These are phyloP conservation scores for Ascoidea tarda DNA, from an alignment of 805 yeast genomes.

Conservation along the genomic window DNA sequence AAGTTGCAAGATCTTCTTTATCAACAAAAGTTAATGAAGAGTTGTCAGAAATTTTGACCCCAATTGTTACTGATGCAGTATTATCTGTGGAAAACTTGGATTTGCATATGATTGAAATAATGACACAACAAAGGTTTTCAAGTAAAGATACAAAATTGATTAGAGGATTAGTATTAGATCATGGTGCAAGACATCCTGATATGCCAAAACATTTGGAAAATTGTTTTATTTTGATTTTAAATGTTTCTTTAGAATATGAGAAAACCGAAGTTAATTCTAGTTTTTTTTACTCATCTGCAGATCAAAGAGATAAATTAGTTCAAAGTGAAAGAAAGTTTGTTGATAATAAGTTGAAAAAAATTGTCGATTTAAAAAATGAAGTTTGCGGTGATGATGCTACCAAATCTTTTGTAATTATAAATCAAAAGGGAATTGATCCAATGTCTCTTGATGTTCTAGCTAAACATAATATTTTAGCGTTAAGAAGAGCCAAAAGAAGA, in stretches of 20 bases:
- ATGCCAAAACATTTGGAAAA: slow-evolving; percentile 86
- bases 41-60: slow-evolving; percentile 69
- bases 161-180: slow-evolving; percentile 87
- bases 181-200: slow-evolving; percentile 98
- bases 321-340: slow-evolving; percentile 89
- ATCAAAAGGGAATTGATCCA: slow-evolving; percentile 98
- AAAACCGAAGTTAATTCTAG: slow-evolving; percentile 96
- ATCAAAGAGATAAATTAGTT: slow-evolving; percentile 90
- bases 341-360: slow-evolving; percentile 82
- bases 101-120: slow-evolving; percentile 94
- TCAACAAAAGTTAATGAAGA: slow-evolving; percentile 75
- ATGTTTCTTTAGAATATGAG: slow-evolving; percentile 92
- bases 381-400: slow-evolving; percentile 68
- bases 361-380: slow-evolving; percentile 83
- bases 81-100: slow-evolving; percentile 66
- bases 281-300: slow-evolving; percentile 87
- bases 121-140: slow-evolving; percentile 92
- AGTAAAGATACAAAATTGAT: slow-evolving; percentile 74
- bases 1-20: slow-evolving; percentile 83
- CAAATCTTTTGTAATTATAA: slow-evolving; percentile 82
- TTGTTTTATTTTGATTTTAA: slow-evolving; percentile 75
- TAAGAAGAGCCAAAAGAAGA: slow-evolving; percentile 96
- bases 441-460: slow-evolving; percentile 93
- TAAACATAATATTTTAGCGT: slow-evolving; percentile 81
- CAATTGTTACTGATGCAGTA: slow-evolving; percentile 95